Conservation (phyloP, 2,329 filamentous ascomycete species). For the Fusarium sp. region DNA sequence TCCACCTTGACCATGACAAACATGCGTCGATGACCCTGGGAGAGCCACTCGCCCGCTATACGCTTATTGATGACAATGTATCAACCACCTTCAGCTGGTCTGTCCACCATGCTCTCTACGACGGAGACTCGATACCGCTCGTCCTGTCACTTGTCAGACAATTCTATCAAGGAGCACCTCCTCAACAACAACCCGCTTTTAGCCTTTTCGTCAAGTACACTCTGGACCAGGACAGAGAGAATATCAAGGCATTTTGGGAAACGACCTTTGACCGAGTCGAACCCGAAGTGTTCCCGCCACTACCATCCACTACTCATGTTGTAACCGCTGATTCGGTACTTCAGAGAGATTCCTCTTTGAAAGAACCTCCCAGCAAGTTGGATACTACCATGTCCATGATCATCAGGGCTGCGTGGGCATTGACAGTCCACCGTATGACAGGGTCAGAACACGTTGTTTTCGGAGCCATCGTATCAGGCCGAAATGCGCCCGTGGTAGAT, state of each 20-base stretch:
- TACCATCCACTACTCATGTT: background rate
- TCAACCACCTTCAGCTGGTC: conserved; percentile 11
- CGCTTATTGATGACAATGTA: conserved; percentile 52
- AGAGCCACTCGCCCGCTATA: conserved; percentile 58
- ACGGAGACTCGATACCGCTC: conserved; percentile 51
- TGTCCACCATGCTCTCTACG: conserved; percentile 63
- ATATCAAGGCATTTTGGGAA: background rate
- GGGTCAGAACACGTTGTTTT: conserved; percentile 44
- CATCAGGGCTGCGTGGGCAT: conserved; percentile 49
- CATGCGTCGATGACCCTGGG: conserved; percentile 56
- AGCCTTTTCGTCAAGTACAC: conserved; percentile 3
- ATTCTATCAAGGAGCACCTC: background rate
- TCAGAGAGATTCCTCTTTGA: background rate
- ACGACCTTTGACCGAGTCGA: background rate
- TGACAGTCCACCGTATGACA: conserved; percentile 40
- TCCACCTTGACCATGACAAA: conserved; percentile 56
- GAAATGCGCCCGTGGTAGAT: conserved; percentile 41
- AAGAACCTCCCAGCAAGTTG: background rate
- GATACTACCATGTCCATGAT: conserved; percentile 7
- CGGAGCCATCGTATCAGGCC: conserved; percentile 45
- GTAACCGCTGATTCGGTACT: background rate
- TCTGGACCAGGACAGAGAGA: background rate
- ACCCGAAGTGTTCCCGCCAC: background rate
- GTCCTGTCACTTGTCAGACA: background rate
- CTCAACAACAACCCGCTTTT: background rate